Evolutionary conservation across 2,329 filamentous ascomycete species (phyloP).

Genomic region (Drechslerella stenobrocha): DNA sequence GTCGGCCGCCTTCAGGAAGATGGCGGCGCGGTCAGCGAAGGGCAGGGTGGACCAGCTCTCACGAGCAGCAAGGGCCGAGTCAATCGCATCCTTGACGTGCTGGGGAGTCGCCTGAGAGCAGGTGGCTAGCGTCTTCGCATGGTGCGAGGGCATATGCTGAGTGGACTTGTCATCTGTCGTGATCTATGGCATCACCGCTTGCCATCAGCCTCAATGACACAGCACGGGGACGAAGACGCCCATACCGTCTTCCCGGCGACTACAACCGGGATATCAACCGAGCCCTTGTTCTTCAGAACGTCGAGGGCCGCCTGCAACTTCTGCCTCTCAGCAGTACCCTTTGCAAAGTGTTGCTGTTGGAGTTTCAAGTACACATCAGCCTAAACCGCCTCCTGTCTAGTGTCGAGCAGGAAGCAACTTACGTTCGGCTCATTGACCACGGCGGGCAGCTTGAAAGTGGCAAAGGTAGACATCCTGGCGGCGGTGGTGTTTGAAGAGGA

Average conservation of each 20-base stretch:
- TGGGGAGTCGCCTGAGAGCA: constrained; percentile 79
- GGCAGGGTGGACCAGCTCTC: constrained; percentile 81
- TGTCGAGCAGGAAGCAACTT: constrained; percentile 56
- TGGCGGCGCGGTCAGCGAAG: constrained; percentile 84
- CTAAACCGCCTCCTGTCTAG: constrained; percentile 3
- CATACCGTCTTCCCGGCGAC: constrained; percentile 78
- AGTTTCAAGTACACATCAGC: constrained; percentile 17
- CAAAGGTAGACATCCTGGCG: constrained; percentile 64
- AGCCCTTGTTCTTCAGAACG: constrained; percentile 67
- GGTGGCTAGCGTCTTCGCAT: constrained; percentile 73
- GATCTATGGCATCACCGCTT: constrained; percentile 61
- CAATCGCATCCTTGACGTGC: constrained; percentile 78
- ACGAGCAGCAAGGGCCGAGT: constrained; percentile 82
- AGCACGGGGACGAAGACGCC: constrained; percentile 23
- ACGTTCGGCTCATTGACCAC: constrained; percentile 96
- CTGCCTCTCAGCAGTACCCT: constrained; percentile 77
- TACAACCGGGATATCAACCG: constrained; percentile 78
- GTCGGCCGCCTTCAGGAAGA: constrained; percentile 96
- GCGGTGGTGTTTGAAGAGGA: constrained; percentile 14
- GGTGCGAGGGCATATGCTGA: constrained; percentile 82
- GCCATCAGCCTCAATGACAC: not conserved
- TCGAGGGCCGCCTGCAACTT: constrained; percentile 75
- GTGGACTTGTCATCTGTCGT: constrained; percentile 67
- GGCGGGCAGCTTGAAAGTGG: constrained; percentile 82
- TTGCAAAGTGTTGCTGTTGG: constrained; percentile 79